Base-by-base conservation (phyloP, 495 filamentous ascomycete species). In the Penicillium soppii region DNA sequence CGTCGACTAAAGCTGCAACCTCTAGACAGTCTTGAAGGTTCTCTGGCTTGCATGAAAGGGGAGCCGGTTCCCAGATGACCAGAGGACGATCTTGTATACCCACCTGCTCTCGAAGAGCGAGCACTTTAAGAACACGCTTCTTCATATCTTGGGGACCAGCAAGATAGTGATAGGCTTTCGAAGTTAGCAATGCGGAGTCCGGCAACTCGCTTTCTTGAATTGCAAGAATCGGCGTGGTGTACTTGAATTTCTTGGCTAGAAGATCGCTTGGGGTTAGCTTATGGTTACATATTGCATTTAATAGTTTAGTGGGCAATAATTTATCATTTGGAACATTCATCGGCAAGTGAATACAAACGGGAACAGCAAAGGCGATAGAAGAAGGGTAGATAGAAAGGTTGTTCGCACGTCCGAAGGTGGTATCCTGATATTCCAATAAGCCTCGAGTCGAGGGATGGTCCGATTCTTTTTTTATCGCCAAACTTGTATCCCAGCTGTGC, bases 381-480 rank as follows among this genome's bases (percentile, higher is more conserved):
- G 13, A 25, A 33, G 9, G 37, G 30, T 6, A 39, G 13, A 39
- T 7, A 17, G 6, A 39, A 23, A 22, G 19, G 27, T 9, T 25
- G n/a, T 49, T 23, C 66, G 33, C 49, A 80, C 79, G 69, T 68
- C 80, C 63, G 36, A 67, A 64, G 19, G 61, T 67, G n/a, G 53
- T 64, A 58, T 67, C 63, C 52, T 51, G 49, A 40, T 67, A 67
- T 35, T 64, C 58, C 0, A 67, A 45, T 36, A 67, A 56, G 37
- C 55, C 73, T 49, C 56, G 74, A 58, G 52, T 75, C 49, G 44
- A 63, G 42, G 16, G 60, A 71, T 64, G 91, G 90, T 54, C 83
- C 76, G 56, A 87, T 90, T 84, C 86, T 88, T 38, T 82, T 84
- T 26, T 85, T 73, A 92, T 70, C n/a, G 82, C 42, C 36, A 80